Base-by-base conservation (phyloP, 1,139 yeast genomes). In the Lodderomyces jiufengensis region DNA sequence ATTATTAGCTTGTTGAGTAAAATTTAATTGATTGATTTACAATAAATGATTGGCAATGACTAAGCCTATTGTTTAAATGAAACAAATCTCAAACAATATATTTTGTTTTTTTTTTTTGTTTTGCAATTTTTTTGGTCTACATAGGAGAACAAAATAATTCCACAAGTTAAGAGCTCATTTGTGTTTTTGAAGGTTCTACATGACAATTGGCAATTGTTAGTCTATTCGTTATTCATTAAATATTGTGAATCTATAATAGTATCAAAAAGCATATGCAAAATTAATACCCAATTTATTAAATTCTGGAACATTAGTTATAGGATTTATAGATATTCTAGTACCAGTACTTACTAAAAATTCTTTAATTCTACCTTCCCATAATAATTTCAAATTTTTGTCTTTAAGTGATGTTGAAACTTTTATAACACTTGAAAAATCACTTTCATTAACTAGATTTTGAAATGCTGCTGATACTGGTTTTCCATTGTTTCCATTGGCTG, bases 301-400 rank as follows among this genome's bases (percentile, higher is more conserved):
- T 35, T 67, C 73, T 1, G 73, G 74, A 4, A 56, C 48, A 27
- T 52, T 52, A 0, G 63, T 59, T 4, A 40, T 34, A 1, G 57
- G 51, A 38, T 64, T 63, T 21, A 66, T 36, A 4, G 56, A 44
- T 9, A 81, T 45, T 36, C 73, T 77, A 3, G 80, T 70, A 0
- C 97, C 97, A 1, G 92, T 75, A 36, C 88, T 80, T 4, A 90
- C 69, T 36, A 92, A 57, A 50, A 92, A 83, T 34, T 87, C 95
- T 50, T 84, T 80, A 50, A 77, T 76, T 44, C 85, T 73, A 0
- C 97, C 97, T 52, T 86, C 96, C 97, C 97, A 92, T 26, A 86
- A 60, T 5, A 88, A 38, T 41, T 78, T 79, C 7, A 85, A 50
- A 41, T 76, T 70, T 45, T 70, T 73, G 40, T 80, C 84, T 33